Evolutionary conservation across 352 stramenopile genomes (phyloP), one percentile per base, ranked within the genome.

Genomic region (Phytophthora macrochlamydospora): DNA sequence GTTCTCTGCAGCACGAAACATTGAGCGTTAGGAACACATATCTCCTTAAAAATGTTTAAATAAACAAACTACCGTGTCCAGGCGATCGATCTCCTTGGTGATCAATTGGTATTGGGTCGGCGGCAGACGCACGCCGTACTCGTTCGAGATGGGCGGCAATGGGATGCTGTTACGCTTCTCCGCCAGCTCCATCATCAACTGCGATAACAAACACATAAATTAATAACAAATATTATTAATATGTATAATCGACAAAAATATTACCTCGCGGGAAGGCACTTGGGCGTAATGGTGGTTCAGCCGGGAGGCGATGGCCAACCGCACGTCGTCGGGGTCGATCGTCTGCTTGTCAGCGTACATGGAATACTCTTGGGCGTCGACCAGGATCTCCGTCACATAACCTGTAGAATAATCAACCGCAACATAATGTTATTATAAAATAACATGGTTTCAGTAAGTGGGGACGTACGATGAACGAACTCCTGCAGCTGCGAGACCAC

Each of bases 151-250:
- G 6, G 73, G 72, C n/a, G 88, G 88, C 7, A 95, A 62, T 8
- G 86, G 84, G 29, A 95, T 78, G 40, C 73, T 76, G 61, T 95
- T 95, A 56, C 86, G 81, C 67, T 94, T 94, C 32, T 95, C 83
- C 2, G 88, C 88, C 42, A 95, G 59, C 67, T 95, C 88, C 85
- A 95, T 93, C 73, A 91, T 91, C 35, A 95, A 53, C 86, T 95
- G 53, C 7, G 63, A 33, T 32, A 50, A 50, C n/a, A 62, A 59
- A 33, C 33, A 42, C 24, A 67, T 6, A 32, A 24, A 24, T 24
- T 0, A 24, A 24, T 24, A 24, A 24, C 18, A 24, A 24, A 24
- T 24, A 24, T 24, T 24, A 24, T 44, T 30, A 52, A 51, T 40
- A n/a, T n/a, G n/a, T n/a, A n/a, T n/a, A n/a, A n/a, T n/a, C n/a